These are phyloP conservation scores for Candida boleticola DNA, from an alignment of 805 yeast species.

Conservation along the genomic window DNA sequence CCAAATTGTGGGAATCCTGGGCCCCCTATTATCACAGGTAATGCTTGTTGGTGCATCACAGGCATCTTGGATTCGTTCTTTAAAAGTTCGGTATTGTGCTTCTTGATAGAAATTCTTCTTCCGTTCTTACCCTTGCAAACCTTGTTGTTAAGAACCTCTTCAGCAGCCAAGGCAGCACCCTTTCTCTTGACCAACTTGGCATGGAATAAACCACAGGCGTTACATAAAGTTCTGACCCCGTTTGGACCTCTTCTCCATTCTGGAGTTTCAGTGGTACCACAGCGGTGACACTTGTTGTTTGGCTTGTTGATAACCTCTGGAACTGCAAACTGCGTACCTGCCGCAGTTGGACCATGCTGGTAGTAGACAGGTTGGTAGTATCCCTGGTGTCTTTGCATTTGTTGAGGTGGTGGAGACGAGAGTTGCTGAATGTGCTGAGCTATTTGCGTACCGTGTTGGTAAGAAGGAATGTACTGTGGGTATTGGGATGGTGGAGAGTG, in stretches of 20 bases:
- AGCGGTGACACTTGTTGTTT: slow-evolving; percentile 39
- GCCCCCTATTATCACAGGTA: background rate
- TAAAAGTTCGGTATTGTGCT: slow-evolving; percentile 13
- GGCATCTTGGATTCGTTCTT: slow-evolving; percentile 1
- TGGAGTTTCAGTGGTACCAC: slow-evolving; percentile 46
- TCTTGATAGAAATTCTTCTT: slow-evolving; percentile 35
- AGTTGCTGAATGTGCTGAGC: slow-evolving; percentile 12
- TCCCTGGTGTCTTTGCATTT: slow-evolving; percentile 6
- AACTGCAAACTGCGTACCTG: slow-evolving; percentile 15
- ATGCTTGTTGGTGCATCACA: background rate
- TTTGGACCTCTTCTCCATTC: slow-evolving; percentile 47
- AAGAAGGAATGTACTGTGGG: slow-evolving; percentile 2
- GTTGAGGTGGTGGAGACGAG: slow-evolving; percentile 7
- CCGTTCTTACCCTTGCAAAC: slow-evolving; percentile 46
- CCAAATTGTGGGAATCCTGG: slow-evolving; percentile 1
- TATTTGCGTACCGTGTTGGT: slow-evolving; percentile 8
- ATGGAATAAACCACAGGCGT: slow-evolving; percentile 44
- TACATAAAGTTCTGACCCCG: slow-evolving; percentile 44
- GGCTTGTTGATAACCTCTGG: slow-evolving; percentile 35
- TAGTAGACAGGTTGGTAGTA: slow-evolving; percentile 13
- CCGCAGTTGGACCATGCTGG: slow-evolving; percentile 6
- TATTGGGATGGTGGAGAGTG: slow-evolving; percentile 2
- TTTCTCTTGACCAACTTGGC: slow-evolving; percentile 50
- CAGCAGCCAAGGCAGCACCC: slow-evolving; percentile 53
- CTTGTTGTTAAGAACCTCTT: slow-evolving; percentile 42